Conservation (phyloP, 768 basidiomycete genomes). For the Gloeopeniophorella convolvens region DNA sequence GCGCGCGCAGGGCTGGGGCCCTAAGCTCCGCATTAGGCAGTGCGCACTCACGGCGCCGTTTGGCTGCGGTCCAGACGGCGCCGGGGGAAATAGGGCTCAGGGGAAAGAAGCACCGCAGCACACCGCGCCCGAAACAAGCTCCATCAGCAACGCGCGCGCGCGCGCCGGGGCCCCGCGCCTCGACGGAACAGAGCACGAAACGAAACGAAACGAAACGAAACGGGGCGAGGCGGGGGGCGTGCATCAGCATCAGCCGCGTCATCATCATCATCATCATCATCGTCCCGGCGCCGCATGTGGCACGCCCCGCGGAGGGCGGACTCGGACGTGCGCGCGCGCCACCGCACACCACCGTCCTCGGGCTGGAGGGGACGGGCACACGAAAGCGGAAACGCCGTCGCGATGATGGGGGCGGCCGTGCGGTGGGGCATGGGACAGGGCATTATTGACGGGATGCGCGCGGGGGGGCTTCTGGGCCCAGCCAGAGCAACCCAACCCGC, state of each 20-base stretch:
- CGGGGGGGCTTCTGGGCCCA: too few relatives aligned
- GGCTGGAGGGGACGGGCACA: neutral
- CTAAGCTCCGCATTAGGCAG: slow-evolving; percentile 13
- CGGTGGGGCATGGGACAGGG: slow-evolving; percentile 1
- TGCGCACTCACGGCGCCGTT: neutral
- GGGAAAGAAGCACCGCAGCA: too few relatives aligned
- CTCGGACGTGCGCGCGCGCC: too few relatives aligned
- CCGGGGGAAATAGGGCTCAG: too few relatives aligned
- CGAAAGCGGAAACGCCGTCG: slow-evolving; percentile 8
- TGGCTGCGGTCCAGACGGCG: neutral
- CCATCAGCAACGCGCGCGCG: slow-evolving; percentile 5
- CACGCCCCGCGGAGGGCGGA: too few relatives aligned
- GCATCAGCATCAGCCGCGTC: too few relatives aligned
- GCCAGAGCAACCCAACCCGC: too few relatives aligned
- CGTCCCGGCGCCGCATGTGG: too few relatives aligned
- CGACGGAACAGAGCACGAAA: slow-evolving; percentile 2
- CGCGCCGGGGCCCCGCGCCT: neutral
- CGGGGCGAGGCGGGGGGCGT: too few relatives aligned
- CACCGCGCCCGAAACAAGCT: slow-evolving; percentile 4
- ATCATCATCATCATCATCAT: too few relatives aligned
- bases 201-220: neutral
- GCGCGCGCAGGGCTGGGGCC: neutral
- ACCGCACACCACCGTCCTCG: too few relatives aligned
- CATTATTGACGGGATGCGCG: too few relatives aligned
- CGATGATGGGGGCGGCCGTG: slow-evolving; percentile 8